Evolutionary conservation across 495 filamentous ascomycete genomes (phyloP).

Genomic region (Acidomyces sp.): DNA sequence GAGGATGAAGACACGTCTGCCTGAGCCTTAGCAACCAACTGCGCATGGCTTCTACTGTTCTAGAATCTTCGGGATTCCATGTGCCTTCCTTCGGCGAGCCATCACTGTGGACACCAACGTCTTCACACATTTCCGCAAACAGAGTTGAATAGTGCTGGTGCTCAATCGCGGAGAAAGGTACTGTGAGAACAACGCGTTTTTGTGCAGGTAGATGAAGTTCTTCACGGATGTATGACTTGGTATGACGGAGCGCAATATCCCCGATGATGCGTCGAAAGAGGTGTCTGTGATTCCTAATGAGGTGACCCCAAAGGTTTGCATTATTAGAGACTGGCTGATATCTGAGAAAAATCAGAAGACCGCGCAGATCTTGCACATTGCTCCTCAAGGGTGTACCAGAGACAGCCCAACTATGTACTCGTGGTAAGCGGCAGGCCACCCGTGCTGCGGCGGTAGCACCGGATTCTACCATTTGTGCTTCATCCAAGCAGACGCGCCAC

Average conservation of each 20-base stretch:
- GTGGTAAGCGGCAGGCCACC: constrained; percentile 65
- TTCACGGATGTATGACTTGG: constrained; percentile 61
- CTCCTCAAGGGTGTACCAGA: constrained; percentile 81
- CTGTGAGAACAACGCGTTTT: constrained; percentile 71
- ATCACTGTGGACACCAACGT: constrained; percentile 48
- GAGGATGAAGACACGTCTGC: constrained; percentile 76
- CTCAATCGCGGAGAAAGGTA: constrained; percentile 78
- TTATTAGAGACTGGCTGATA: constrained; percentile 58
- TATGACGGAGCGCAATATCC: constrained; percentile 65
- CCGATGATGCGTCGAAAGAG: constrained; percentile 54
- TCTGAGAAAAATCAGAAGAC: constrained; percentile 67
- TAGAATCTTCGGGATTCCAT: constrained; percentile 49
- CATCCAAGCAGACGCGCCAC: constrained; percentile 90
- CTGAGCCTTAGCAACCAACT: constrained; percentile 58
- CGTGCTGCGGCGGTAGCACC: constrained; percentile 72
- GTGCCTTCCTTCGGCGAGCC: constrained; percentile 46
- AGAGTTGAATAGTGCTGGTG: constrained; percentile 70
- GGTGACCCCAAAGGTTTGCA: constrained; percentile 49
- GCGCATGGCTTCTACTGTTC: constrained; percentile 51
- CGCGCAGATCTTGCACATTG: constrained; percentile 52
- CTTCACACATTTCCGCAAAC: constrained; percentile 57
- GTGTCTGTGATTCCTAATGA: constrained; percentile 45
- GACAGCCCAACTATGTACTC: constrained; percentile 82
- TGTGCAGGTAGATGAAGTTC: constrained; percentile 65
- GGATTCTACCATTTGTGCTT: constrained; percentile 90